Evolutionary conservation across 371 early-diverging fungal genomes (phyloP), one percentile per base, ranked within the genome.

Genomic region (Apophysomyces variabilis): DNA sequence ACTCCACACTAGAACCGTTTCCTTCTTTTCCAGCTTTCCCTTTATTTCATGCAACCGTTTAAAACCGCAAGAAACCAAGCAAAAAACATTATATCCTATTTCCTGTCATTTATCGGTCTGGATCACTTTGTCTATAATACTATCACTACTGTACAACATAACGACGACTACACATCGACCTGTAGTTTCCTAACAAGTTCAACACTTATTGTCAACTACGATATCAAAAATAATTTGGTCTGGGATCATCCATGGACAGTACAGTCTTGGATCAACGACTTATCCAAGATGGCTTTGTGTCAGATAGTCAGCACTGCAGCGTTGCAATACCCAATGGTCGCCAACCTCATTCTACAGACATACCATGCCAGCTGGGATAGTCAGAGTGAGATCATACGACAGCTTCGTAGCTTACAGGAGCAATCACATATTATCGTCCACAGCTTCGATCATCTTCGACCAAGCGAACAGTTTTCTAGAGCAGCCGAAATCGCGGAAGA

Each of bases 391-490:
- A 36, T 46, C 44, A 35, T 69, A 13, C 59, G 60, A 3, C 65
- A 69, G 6, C 43, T 76, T 5, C 18, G 64, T 9, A 36, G 56
- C 1, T 62, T 77, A 9, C 65, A 67, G 54, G 36, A 65, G 11
- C 68, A 68, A 57, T 70, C 77, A 4, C 63, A 45, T 7, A 1
- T 9, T 1, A 66, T 73, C 8, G 71, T 70, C 2, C 75, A 79
- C 63, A 41, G 63, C 9, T 44, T 77, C 13, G 77, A 79, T 61
- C 59, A 63, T 2, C 46, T 57, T 7, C 69, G 80, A 3, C 71
- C 70, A 18, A 72, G 73, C 9, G 77, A 79, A 32, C 80, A 77
- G 26, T 79, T 77, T 41, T 71, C 70, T 7, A 58, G 70, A 16
- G 75, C 77, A 0, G 37, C 62, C 16, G 66, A 69, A 41, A 63